Conservation (phyloP, 805 yeast genomes). For the Lachancea sp. region DNA sequence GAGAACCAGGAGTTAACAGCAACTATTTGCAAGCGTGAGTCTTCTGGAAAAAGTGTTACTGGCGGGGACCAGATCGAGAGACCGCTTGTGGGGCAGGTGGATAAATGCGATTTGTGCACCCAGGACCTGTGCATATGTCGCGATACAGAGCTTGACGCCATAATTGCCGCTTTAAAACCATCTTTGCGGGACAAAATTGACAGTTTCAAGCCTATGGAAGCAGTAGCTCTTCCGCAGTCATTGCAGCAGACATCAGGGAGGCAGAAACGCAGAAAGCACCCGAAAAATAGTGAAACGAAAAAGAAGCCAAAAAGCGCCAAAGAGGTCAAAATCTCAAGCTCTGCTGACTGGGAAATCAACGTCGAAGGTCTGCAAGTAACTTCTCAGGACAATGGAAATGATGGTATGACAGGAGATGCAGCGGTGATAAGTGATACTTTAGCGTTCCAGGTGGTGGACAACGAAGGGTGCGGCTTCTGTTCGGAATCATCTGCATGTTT, state of each 20-base stretch:
- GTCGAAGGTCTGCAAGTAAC: too few species aligned
- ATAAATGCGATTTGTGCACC: slow-evolving; percentile 56
- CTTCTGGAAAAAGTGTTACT: too few species aligned
- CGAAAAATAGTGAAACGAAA: neutral
- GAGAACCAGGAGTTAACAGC: neutral
- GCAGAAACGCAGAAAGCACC: neutral
- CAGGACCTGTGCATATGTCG: slow-evolving; percentile 67
- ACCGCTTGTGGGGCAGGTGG: too few species aligned
- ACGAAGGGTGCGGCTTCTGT: slow-evolving; percentile 88
- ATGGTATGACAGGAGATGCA: too few species aligned
- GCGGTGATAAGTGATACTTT: slow-evolving; percentile 1
- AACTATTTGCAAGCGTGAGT: neutral
- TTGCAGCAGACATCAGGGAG: neutral
- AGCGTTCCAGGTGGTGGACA: slow-evolving; percentile 9
- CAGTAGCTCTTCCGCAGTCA: slow-evolving; percentile 38
- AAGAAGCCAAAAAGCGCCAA: neutral
- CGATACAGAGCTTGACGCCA: slow-evolving; percentile 14
- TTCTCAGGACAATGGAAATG: too few species aligned
- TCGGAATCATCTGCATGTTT: slow-evolving; percentile 89
- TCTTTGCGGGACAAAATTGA: slow-evolving; percentile 34
- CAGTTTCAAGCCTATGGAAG: slow-evolving; percentile 53
- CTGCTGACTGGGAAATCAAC: too few species aligned
- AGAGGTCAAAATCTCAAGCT: too few species aligned
- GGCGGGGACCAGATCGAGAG: too few species aligned
- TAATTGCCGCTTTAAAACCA: slow-evolving; percentile 13